Base-by-base conservation (phyloP, 352 stramenopile genomes). In the Globisporangium middletonii region DNA sequence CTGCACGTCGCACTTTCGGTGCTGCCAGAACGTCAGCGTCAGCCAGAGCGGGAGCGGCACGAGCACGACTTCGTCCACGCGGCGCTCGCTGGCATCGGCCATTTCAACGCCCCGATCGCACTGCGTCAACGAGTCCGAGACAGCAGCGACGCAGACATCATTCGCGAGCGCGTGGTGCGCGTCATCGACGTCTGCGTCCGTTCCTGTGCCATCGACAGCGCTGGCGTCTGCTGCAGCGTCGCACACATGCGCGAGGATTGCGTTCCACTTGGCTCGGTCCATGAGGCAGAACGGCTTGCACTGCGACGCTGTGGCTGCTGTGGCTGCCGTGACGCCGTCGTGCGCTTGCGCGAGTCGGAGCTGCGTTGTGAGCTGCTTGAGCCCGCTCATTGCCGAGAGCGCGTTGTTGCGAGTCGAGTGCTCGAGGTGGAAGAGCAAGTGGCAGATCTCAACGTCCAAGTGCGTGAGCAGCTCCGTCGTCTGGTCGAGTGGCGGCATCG, bases 341-440 rank as follows among this genome's bases (percentile, higher is more conserved):
- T 45, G 35, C 13, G 35, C 4, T 44, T 57, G 49, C 12, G 44
- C 58, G 13, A 64, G 44, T 9, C 58, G 50, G 19, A 64, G 41
- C 19, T 64, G 58, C 37, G 33, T 59, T 2, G 58, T 64, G 26
- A 41, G 55, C 26, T 55, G 37, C 51, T 59, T 64, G 5, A 64
- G 37, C 28, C 42, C 38, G 9, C 26, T 28, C 15, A 35, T 15
- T 16, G 35, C 23, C 11, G 43, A 26, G 35, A 42, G 13, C 4
- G 50, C 12, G 33, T 8, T 26, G 30, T 5, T 8, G 33, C 38
- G 28, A 43, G 33, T 11, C 3, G 33, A 38, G 33, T 38, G n/a
- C 28, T 59, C 42, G 3, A 77, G 30, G 33, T 69, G 55, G 18
- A 74, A 67, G 19, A 71, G n/a, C n/a, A 68, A 38, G 23, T 67